Conservation (phyloP, 139 green algal genomes). For the Pseudopediastrum boryanum region DNA sequence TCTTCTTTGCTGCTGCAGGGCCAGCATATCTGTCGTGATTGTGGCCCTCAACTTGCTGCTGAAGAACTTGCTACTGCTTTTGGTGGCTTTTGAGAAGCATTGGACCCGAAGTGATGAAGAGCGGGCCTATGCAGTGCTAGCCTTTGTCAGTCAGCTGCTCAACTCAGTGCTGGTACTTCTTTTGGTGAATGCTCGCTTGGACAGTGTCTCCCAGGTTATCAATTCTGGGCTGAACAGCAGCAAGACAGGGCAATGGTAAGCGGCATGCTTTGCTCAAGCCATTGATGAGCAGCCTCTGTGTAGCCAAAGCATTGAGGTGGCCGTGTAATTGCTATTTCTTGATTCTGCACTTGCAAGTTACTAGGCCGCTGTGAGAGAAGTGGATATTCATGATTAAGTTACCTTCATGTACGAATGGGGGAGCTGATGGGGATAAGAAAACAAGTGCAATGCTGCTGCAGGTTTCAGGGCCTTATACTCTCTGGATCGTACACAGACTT, state of each 20-base stretch:
- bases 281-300: background rate
- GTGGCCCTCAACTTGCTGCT: slow-evolving; percentile 48
- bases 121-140: slow-evolving; percentile 45
- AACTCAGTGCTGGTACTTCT: slow-evolving; percentile 60
- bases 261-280: slow-evolving; percentile 13
- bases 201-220: background rate
- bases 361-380: no score
- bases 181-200: slow-evolving; percentile 45
- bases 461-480: slow-evolving; percentile 14
- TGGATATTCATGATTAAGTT: no score
- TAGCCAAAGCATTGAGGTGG: background rate
- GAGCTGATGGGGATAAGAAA: no score
- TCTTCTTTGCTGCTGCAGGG: background rate
- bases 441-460: background rate
- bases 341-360: no score
- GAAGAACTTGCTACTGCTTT: slow-evolving; percentile 43
- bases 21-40: slow-evolving; percentile 30
- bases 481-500: slow-evolving; percentile 52
- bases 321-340: no score
- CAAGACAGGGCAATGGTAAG: no score
- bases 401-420: no score
- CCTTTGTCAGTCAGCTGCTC: slow-evolving; percentile 44
- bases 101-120: slow-evolving; percentile 49
- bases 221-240: background rate
- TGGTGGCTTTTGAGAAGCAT: slow-evolving; percentile 51